Conservation (phyloP, 257 asterid genomes). For the Solanum piurae region DNA sequence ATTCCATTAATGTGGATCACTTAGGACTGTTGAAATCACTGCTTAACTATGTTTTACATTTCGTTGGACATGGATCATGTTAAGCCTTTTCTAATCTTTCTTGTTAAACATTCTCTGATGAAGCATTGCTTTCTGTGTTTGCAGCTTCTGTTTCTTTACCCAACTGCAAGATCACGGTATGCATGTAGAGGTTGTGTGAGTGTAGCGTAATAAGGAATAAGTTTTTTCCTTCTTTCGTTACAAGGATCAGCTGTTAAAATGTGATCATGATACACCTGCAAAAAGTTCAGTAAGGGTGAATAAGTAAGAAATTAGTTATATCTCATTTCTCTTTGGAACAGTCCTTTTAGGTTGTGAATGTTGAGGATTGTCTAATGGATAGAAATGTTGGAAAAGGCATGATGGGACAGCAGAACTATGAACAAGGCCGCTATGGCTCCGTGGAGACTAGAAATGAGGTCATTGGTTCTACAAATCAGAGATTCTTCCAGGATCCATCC, state of each 20-base stretch:
- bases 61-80: background rate
- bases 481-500: constrained; percentile 52
- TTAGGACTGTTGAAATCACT: background rate
- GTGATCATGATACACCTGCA: background rate
- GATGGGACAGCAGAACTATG: constrained; percentile 41
- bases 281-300: background rate
- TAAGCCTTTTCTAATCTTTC: background rate
- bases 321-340: background rate
- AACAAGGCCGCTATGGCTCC: constrained; percentile 38
- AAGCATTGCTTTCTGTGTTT: background rate
- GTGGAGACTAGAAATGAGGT: constrained; percentile 45
- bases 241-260: background rate
- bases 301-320: background rate
- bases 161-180: background rate
- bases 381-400: constrained; percentile 35
- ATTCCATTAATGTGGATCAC: background rate
- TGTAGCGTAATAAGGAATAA: background rate
- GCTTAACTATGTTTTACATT: background rate
- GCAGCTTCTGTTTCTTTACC: background rate
- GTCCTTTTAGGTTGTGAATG: background rate
- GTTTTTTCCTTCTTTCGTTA: background rate
- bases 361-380: constrained; percentile 32
- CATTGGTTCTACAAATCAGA: constrained; percentile 46
- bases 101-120: background rate
- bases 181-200: background rate